A percentile compares a stretch with the other conserved stretches of the same genome.
Evolutionary conservation across 1,284 basidiomycete genomes (phyloP).

Genomic region (Cystobasidium sp.): DNA sequence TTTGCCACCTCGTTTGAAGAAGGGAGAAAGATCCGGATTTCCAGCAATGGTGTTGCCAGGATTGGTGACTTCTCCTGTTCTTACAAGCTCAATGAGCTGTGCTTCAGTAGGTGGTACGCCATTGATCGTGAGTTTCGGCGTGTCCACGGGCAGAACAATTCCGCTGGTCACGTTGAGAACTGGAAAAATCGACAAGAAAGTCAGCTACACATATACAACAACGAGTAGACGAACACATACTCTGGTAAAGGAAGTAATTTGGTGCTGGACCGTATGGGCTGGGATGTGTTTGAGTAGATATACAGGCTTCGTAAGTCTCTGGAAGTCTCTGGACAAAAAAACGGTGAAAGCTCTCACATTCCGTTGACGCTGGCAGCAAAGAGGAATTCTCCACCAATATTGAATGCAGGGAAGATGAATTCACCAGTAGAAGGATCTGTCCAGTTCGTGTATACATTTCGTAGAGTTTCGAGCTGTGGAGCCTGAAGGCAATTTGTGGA

Average conservation of each 20-base stretch:
- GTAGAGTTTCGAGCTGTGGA: slow-evolving; percentile 47
- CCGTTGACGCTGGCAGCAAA: slow-evolving; percentile 45
- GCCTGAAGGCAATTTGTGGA: slow-evolving; percentile 43
- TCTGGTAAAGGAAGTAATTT: slow-evolving; percentile 26
- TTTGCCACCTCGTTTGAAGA: slow-evolving; percentile 50
- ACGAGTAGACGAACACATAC: neutral
- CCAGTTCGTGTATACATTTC: slow-evolving; percentile 45
- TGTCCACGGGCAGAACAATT: slow-evolving; percentile 5
- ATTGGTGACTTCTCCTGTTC: slow-evolving; percentile 45
- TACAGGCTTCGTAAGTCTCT: neutral
- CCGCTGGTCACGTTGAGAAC: slow-evolving; percentile 30
- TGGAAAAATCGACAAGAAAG: neutral
- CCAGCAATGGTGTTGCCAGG: slow-evolving; percentile 49
- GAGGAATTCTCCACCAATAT: slow-evolving; percentile 45
- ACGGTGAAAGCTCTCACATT: slow-evolving; percentile 14
- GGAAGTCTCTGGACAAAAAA: slow-evolving; percentile 2
- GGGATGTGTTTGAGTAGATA: neutral
- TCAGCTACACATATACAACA: neutral
- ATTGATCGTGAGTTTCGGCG: slow-evolving; percentile 10
- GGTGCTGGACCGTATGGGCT: slow-evolving; percentile 35
- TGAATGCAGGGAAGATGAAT: slow-evolving; percentile 47
- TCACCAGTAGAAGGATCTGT: slow-evolving; percentile 37
- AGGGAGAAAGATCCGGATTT: slow-evolving; percentile 47
- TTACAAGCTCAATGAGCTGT: slow-evolving; percentile 43
- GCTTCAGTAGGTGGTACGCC: slow-evolving; percentile 16